phyloP scores from a whole-genome alignment of 345 rosid genomes.

The Trapa incisa region DNA sequence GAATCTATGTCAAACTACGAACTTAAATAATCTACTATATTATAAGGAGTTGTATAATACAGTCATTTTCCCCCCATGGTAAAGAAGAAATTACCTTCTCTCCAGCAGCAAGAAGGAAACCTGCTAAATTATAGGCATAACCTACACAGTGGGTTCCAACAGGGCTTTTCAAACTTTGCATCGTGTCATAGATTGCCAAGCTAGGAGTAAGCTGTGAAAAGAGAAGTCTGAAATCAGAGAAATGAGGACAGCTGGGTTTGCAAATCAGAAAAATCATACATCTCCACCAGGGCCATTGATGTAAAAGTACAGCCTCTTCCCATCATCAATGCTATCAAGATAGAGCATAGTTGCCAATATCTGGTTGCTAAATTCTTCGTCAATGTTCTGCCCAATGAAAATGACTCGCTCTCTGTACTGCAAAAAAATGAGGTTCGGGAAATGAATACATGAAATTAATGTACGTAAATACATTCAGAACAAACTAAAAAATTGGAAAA shows the following conservation, averaged over 20 bases:
- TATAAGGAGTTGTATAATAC: too few species aligned
- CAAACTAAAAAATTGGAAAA: neutral
- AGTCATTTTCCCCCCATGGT: neutral
- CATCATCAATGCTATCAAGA: slow-evolving; percentile 71
- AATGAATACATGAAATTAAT: too few species aligned
- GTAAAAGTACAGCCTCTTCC: slow-evolving; percentile 50
- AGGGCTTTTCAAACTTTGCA: slow-evolving; percentile 77
- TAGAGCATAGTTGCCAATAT: slow-evolving; percentile 84
- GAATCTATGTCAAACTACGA: too few species aligned
- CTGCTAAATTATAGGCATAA: slow-evolving; percentile 59
- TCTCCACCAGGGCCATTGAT: slow-evolving; percentile 88
- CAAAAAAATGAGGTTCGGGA: slow-evolving; percentile 9
- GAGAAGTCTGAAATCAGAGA: neutral
- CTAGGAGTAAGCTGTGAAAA: slow-evolving; percentile 63
- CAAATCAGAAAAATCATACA: slow-evolving; percentile 25
- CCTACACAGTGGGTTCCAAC: slow-evolving; percentile 68
- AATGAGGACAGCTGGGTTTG: slow-evolving; percentile 1
- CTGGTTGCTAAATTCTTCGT: slow-evolving; percentile 83
- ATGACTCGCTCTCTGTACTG: slow-evolving; percentile 83
- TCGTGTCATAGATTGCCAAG: slow-evolving; percentile 74
- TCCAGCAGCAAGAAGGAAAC: slow-evolving; percentile 77
- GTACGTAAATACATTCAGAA: neutral
- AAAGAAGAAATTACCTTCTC: slow-evolving; percentile 46
- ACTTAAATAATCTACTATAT: too few species aligned
- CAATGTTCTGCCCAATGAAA: slow-evolving; percentile 65